Evolutionary conservation across 371 early-diverging fungal genomes (phyloP).

Genomic region (Mucor velutinosus): DNA sequence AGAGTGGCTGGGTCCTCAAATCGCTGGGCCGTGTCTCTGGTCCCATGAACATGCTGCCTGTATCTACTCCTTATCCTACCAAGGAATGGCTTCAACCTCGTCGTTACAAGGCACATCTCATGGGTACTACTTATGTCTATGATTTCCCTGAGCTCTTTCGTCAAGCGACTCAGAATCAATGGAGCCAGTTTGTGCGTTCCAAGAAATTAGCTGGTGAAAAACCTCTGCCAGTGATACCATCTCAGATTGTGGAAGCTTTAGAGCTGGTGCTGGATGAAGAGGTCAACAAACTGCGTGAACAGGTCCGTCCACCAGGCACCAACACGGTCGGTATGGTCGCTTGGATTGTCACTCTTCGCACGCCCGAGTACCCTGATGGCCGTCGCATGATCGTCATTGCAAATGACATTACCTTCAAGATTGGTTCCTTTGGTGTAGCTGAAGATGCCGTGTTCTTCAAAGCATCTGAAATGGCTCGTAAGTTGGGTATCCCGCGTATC

Average conservation of each 20-base stretch:
- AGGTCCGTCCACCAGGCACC: constrained; percentile 84
- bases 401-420: constrained; percentile 97
- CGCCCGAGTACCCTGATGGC: constrained; percentile 94
- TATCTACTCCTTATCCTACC: constrained; percentile 84
- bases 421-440: constrained; percentile 97
- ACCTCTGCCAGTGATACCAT: constrained; percentile 63
- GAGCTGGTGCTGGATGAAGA: constrained; percentile 91
- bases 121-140: constrained; percentile 98
- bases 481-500: constrained; percentile 88
- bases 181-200: constrained; percentile 64
- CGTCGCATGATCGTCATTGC: constrained; percentile 92
- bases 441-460: constrained; percentile 94
- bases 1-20: constrained; percentile 75
- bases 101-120: constrained; percentile 96
- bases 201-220: constrained; percentile 15
- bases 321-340: constrained; percentile 97
- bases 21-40: constrained; percentile 74
- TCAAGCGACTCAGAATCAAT: constrained; percentile 72
- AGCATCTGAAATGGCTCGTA: constrained; percentile 88
- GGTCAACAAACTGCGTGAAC: constrained; percentile 69
- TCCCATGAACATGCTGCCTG: constrained; percentile 82
- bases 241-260: constrained; percentile 70
- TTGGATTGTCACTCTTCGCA: constrained; percentile 87
- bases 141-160: constrained; percentile 97
- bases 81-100: constrained; percentile 97